Conservation (phyloP, 257 asterid genomes). For the Scutellaria minor region DNA sequence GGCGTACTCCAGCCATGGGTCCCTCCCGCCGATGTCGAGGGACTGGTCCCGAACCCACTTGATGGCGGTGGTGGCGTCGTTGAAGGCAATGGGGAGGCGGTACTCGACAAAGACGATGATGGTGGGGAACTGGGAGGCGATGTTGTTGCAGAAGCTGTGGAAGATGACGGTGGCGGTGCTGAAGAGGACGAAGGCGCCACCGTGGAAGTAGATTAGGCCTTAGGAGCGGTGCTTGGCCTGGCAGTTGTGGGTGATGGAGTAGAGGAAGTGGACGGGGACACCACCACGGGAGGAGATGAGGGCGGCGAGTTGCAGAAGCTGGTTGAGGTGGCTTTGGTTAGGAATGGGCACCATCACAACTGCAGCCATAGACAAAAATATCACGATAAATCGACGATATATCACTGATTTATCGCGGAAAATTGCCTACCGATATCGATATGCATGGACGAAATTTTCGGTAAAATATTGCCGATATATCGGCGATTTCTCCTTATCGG, state of each 20-base stretch:
- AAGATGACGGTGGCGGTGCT: constrained; percentile 41
- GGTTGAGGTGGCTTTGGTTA: constrained; percentile 49
- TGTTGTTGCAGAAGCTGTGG: constrained; percentile 41
- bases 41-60: constrained; percentile 42
- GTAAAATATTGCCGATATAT: too few species aligned
- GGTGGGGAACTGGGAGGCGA: constrained; percentile 38
- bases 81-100: constrained; percentile 46
- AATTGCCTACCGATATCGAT: too few species aligned
- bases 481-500: too few species aligned
- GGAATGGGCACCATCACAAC: constrained; percentile 40
- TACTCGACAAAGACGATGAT: constrained; percentile 43
- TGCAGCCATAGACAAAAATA: too few species aligned
- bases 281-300: constrained; percentile 31
- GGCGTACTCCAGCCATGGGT: constrained; percentile 44
- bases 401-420: neutral
- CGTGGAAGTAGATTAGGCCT: constrained; percentile 27
- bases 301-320: constrained; percentile 44
- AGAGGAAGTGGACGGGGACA: constrained; percentile 37
- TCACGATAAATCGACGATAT: too few species aligned
- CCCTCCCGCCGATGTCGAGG: constrained; percentile 32
- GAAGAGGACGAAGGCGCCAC: too few species aligned
- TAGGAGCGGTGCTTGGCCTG: constrained; percentile 34
- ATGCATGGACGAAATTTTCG: too few species aligned
- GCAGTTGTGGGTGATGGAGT: constrained; percentile 43
- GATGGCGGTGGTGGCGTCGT: constrained; percentile 41